Base-by-base conservation (phyloP, 2,329 filamentous ascomycete species). In the Monilinia vaccinii-corymbosi region DNA sequence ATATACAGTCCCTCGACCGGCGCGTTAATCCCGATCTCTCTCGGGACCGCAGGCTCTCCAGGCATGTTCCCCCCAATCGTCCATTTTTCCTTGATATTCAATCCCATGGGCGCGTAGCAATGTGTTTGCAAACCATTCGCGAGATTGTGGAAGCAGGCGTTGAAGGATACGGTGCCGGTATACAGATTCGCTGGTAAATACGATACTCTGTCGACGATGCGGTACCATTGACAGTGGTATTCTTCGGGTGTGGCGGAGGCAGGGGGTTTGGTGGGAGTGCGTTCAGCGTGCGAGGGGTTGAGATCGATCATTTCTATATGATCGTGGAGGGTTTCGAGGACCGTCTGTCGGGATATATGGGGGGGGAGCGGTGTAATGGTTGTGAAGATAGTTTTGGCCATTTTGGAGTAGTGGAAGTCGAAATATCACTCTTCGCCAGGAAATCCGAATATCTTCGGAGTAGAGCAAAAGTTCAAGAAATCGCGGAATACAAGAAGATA, bases 241-340 rank as follows among this genome's bases (percentile, higher is more conserved):
- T 96, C 91, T 66, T 94, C 89, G n/a, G 83, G 75, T 0, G 81
- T 77, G 13, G 87, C 85, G 68, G 85, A 81, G 23, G 79, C 69
- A 0, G 90, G 89, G 1, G 89, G 79, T 51, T 81, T 78, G 73
- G 89, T 89, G 42, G 78, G 78, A 65, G 85, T 80, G 61, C 89
- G 82, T 62, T 88, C 84, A 62, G 87, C 83, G 60, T 96, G 87
- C 3, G 52, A 60, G 11, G 58, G 58, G 25, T 48, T 44, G 60
- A 96, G 78, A 70, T 93, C 87, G 69, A 96, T 95, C 86, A 96
- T 95, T 67, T 85, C 85, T 52, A 80, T 72, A 74, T 95, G 90
- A 73, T 87, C 80, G 72, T 91, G 89, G 28, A 96, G 83, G 66
- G 89, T 89, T 57, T 82, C 79, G 64, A 95, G 72, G 48, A 89